A percentile compares a stretch with the other conserved stretches of the same genome.
Evolutionary conservation across 345 rosid species (phyloP).

Genomic region (Eucalyptus pauciflora): DNA sequence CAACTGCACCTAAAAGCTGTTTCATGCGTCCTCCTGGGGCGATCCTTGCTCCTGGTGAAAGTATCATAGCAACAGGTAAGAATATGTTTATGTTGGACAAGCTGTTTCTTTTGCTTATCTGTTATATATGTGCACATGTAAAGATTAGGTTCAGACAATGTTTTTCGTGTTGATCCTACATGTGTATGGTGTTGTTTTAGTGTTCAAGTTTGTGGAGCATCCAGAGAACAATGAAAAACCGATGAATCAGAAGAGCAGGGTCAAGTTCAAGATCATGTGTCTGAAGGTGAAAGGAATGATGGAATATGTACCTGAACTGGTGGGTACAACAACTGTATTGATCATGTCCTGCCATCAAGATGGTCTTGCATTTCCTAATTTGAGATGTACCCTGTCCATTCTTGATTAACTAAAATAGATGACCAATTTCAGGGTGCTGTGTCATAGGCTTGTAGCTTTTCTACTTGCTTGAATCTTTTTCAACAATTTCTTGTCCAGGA

Average conservation of each 20-base stretch:
- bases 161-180: neutral
- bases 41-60: slow-evolving; percentile 89
- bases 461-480: neutral
- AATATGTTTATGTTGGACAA: neutral
- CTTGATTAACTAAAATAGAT: neutral
- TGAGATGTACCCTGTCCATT: neutral
- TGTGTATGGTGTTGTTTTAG: slow-evolving; percentile 19
- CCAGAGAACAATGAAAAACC: slow-evolving; percentile 97
- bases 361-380: neutral
- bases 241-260: slow-evolving; percentile 74
- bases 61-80: slow-evolving; percentile 80
- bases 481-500: neutral
- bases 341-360: neutral
- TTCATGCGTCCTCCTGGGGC: slow-evolving; percentile 99
- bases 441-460: neutral
- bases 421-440: neutral
- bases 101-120: neutral
- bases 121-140: neutral
- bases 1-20: slow-evolving; percentile 97
- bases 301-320: slow-evolving; percentile 98
- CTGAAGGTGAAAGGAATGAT: slow-evolving; percentile 74
- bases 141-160: neutral
- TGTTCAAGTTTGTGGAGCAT: slow-evolving; percentile 90
- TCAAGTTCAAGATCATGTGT: slow-evolving; percentile 94
- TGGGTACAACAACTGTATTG: slow-evolving; percentile 11